Percentiles rank a stretch among this genome's conserved stretches.
phyloP scores from a whole-genome alignment of 306 rosid genomes.

The Inga leiocalycina region DNA sequence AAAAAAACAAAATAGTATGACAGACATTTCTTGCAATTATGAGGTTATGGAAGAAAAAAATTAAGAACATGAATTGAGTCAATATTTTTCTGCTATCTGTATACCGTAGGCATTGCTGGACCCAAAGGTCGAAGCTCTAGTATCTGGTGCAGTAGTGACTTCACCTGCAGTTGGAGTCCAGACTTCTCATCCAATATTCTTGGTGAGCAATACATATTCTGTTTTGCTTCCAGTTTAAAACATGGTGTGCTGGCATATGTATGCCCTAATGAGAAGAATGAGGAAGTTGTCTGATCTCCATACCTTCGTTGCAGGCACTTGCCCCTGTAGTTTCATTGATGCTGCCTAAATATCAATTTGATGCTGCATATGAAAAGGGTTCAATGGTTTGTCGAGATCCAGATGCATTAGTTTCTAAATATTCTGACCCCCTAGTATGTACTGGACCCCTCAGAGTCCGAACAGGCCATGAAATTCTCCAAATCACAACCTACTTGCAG shows the following conservation, averaged over 20 bases:
- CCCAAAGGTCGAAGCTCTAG: slow-evolving; percentile 59
- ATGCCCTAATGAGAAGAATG: no score
- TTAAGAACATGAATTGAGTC: slow-evolving; percentile 12
- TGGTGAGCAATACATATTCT: slow-evolving; percentile 49
- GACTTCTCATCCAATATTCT: slow-evolving; percentile 72
- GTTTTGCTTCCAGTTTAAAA: neutral
- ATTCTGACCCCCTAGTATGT: slow-evolving; percentile 86
- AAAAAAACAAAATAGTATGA: no score
- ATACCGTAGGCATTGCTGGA: slow-evolving; percentile 74
- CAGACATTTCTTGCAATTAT: slow-evolving; percentile 17
- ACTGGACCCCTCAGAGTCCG: slow-evolving; percentile 74
- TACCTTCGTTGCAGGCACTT: slow-evolving; percentile 51
- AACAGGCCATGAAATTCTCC: slow-evolving; percentile 84
- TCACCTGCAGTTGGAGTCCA: slow-evolving; percentile 95
- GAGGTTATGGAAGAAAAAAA: neutral
- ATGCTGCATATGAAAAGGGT: slow-evolving; percentile 66
- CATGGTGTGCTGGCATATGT: neutral
- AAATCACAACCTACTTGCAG: slow-evolving; percentile 67
- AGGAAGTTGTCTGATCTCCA: neutral
- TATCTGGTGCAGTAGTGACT: slow-evolving; percentile 74
- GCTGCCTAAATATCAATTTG: slow-evolving; percentile 67
- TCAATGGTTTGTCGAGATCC: slow-evolving; percentile 76
- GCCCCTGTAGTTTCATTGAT: slow-evolving; percentile 77
- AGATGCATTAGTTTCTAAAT: slow-evolving; percentile 71
- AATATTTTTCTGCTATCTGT: slow-evolving; percentile 1